Base-by-base conservation (phyloP, 139 green algal species). In the Micractinium conductrix region DNA sequence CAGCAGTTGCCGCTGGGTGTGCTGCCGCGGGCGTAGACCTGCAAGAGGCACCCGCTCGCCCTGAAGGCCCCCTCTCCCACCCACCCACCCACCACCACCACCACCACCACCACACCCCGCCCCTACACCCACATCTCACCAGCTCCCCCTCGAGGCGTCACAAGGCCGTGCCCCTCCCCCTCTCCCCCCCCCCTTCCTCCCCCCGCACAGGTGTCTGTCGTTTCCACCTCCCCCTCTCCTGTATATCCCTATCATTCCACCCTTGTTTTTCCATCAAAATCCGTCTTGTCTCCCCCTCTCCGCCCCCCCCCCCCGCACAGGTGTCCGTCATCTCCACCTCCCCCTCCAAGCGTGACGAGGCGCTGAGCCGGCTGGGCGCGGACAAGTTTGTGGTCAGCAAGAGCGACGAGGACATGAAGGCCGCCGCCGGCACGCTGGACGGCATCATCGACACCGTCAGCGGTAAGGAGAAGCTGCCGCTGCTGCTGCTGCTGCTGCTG, bases 371-470 rank as follows among this genome's bases (percentile, higher is more conserved):
- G 37, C 81, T 97, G 62, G 89, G 89, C 0, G 93, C 94, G 16
- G 87, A 96, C 69, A 48, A 89, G 70, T 97, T 95, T 79, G 24
- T 93, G 42, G 78, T 83, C 24, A 63, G 40, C 60, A 60, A 43
- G 40, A 60, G 50, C 42, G 58, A 74, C 60, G 78, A 58, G 3
- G 78, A 79, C 19, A 94, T 98, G 89, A 85, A 87, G 84, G 79
- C 76, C n/a, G 78, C 74, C 1, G 86, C 79, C 6, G 67, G 60
- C 42, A 91, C 72, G 2, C 81, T 98, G 58, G 86, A 98, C 75
- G 95, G 91, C 85, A 97, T 98, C 87, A 94, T 98, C 48, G 93
- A 98, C 90, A 96, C 94, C 2, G 95, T 98, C n/a, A n/a, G n/a
- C n/a, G n/a, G n/a, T n/a, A n/a, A n/a, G n/a, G n/a, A n/a, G n/a